Evolutionary conservation across 495 filamentous ascomycete species (phyloP).

Genomic region (Staphylotrichum tortipilum): DNA sequence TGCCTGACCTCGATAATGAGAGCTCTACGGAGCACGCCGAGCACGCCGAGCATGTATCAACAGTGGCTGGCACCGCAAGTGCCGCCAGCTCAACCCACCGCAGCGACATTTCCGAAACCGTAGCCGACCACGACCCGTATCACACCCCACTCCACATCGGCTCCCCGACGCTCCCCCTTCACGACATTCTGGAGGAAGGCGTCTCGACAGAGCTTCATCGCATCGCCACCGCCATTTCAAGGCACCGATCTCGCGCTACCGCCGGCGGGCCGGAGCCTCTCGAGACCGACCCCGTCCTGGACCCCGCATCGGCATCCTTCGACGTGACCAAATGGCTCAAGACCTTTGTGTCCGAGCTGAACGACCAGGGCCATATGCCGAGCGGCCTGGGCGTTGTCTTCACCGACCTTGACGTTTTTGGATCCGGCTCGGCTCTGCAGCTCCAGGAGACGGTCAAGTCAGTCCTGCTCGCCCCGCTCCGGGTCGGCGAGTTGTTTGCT

Average conservation of each 20-base stretch:
- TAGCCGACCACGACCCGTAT: neutral
- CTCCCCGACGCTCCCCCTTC: neutral
- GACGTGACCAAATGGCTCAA: slow-evolving; percentile 18
- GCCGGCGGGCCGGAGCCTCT: neutral
- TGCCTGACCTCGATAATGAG: no score
- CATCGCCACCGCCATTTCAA: slow-evolving; percentile 21
- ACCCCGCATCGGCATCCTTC: slow-evolving; percentile 19
- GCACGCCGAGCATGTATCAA: no score
- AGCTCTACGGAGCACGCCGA: no score
- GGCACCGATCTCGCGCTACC: slow-evolving; percentile 4
- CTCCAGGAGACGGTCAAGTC: slow-evolving; percentile 49
- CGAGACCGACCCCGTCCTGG: slow-evolving; percentile 9
- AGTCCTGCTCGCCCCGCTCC: slow-evolving; percentile 40
- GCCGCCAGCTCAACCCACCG: neutral
- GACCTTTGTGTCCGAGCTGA: slow-evolving; percentile 15
- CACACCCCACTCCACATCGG: no score
- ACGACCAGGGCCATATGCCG: slow-evolving; percentile 16
- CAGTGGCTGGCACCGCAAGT: no score
- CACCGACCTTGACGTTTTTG: slow-evolving; percentile 46
- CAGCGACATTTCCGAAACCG: neutral
- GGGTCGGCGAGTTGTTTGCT: slow-evolving; percentile 38
- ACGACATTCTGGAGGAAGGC: slow-evolving; percentile 11
- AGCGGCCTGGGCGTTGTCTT: slow-evolving; percentile 36
- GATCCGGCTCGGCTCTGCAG: slow-evolving; percentile 46
- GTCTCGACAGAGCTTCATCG: slow-evolving; percentile 14